These are phyloP conservation scores for Dacryopinax spathularia DNA, from an alignment of 768 basidiomycete genomes.

Conservation along the genomic window DNA sequence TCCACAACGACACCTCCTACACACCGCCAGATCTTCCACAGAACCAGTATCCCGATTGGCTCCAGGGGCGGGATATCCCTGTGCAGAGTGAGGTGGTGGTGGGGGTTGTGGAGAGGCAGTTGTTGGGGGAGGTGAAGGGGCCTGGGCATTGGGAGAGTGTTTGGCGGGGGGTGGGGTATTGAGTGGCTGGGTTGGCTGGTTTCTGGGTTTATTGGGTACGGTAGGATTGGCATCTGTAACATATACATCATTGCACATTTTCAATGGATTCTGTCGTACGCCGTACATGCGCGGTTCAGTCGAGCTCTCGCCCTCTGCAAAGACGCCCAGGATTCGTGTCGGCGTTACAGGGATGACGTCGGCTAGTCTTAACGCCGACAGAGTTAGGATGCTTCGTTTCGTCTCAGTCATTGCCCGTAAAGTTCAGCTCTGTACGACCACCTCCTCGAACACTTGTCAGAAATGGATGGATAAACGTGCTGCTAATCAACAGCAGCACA, in stretches of 20 bases:
- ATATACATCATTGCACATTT: no score
- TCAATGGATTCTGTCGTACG: neutral
- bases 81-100: neutral
- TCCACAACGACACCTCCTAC: constrained; percentile 64
- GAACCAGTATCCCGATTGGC: neutral
- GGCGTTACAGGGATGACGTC: neutral
- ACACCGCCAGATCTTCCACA: neutral
- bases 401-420: neutral
- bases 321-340: no score
- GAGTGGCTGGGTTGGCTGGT: neutral
- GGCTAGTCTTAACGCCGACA: no score
- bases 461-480: neutral
- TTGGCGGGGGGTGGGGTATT: neutral
- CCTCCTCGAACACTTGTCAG: neutral
- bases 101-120: neutral
- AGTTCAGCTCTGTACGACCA: no score
- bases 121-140: neutral
- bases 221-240: no score
- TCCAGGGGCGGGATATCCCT: neutral
- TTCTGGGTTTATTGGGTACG: no score
- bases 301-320: no score
- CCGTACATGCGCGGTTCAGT: no score
- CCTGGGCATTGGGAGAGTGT: neutral
- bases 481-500: neutral
- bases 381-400: no score